Evolutionary conservation across 2,329 filamentous ascomycete genomes (phyloP).

Genomic region (Exophiala sideris): DNA sequence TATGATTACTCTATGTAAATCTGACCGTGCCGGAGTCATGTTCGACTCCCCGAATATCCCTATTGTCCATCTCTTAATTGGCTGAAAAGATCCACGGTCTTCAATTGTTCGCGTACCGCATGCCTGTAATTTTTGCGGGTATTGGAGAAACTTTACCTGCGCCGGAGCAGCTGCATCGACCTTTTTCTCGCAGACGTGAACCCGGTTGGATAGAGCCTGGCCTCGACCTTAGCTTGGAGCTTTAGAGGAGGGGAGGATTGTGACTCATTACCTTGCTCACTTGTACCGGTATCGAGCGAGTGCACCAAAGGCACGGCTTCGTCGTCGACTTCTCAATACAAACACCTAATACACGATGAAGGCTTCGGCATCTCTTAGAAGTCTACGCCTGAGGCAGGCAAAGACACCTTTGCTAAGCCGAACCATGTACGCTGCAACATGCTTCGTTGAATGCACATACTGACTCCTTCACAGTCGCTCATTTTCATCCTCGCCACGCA

Average conservation of each 20-base stretch:
- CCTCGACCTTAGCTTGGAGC: neutral
- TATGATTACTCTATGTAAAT: too few relatives aligned
- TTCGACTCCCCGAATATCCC: neutral
- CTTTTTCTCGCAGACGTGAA: neutral
- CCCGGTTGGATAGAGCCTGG: neutral
- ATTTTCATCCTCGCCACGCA: slow-evolving; percentile 16
- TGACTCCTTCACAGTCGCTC: slow-evolving; percentile 7
- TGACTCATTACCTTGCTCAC: neutral
- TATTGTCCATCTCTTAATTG: neutral
- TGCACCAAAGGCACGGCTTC: neutral
- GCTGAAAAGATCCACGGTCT: neutral
- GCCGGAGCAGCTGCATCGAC: neutral
- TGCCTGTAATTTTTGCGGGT: neutral
- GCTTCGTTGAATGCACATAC: neutral
- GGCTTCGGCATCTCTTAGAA: slow-evolving; percentile 18
- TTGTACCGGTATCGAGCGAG: neutral
- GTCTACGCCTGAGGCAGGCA: slow-evolving; percentile 20
- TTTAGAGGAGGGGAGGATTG: neutral
- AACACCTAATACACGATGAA: slow-evolving; percentile 12
- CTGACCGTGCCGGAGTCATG: neutral
- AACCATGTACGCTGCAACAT: slow-evolving; percentile 4
- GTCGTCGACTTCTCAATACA: neutral
- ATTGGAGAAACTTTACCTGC: slow-evolving; percentile 1
- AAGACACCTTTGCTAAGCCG: slow-evolving; percentile 5
- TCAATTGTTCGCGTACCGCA: neutral